These are phyloP conservation scores for Saccharomycopsis babjevae DNA, from an alignment of 805 yeast genomes.

Conservation along the genomic window DNA sequence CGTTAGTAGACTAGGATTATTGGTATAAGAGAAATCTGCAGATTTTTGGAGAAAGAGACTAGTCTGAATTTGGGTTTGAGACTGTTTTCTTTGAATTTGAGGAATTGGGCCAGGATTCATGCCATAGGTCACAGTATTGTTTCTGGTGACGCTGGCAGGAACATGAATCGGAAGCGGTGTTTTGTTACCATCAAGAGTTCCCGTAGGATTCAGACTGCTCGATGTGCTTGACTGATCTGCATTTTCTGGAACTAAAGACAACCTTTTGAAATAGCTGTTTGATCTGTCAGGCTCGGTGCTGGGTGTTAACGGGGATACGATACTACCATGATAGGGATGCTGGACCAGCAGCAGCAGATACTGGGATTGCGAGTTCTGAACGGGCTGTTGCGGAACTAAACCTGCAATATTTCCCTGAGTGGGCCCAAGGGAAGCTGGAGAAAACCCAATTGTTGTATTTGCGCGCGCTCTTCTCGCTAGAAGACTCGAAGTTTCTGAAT, in stretches of 20 bases:
- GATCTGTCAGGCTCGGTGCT: conserved; percentile 26
- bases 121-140: not conserved
- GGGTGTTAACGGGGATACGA: not conserved
- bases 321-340: not conserved
- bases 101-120: not conserved
- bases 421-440: not conserved
- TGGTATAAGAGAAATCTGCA: not conserved
- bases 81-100: not conserved
- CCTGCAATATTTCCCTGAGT: not conserved
- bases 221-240: not conserved
- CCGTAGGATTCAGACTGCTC: conserved; percentile 19
- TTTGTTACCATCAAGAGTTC: conserved; percentile 23
- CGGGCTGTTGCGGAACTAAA: not conserved
- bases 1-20: not conserved
- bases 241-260: conserved; percentile 31
- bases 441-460: not conserved
- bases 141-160: not conserved
- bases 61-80: not conserved
- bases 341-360: not conserved
- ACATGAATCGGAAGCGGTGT: not conserved
- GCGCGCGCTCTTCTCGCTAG: not conserved
- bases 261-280: conserved; percentile 36
- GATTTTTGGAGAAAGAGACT: not conserved
- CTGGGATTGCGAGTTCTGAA: not conserved
- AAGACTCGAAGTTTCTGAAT: not conserved